Conservation (phyloP, 345 rosid species). For the Cardamine resedifolia region DNA sequence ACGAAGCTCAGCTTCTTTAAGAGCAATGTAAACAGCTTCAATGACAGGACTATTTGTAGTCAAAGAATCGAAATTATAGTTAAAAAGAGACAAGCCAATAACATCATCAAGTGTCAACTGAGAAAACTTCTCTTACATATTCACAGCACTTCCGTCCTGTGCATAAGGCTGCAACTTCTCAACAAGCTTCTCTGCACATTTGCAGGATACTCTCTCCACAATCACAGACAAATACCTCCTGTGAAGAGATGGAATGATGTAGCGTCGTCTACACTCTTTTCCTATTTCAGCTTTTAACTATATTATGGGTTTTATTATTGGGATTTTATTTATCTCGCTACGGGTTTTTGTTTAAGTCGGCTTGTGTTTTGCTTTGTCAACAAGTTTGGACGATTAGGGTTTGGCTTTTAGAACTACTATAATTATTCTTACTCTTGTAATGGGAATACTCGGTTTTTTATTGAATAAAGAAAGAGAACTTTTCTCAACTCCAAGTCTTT, state of each 20-base stretch:
- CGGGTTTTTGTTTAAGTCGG: no score
- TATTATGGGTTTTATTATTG: no score
- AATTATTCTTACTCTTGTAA: no score
- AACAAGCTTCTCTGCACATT: constrained; percentile 88
- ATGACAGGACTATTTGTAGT: constrained; percentile 83
- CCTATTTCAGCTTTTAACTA: no score
- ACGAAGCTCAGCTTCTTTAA: constrained; percentile 93
- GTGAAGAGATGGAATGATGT: constrained; percentile 97
- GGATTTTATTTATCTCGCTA: no score
- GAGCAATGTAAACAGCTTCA: constrained; percentile 86
- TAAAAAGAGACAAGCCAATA: constrained; percentile 81
- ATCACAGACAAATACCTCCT: constrained; percentile 85
- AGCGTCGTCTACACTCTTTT: no score
- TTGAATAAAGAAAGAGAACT: no score
- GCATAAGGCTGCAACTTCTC: constrained; percentile 76
- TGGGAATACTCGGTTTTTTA: no score
- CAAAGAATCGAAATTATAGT: constrained; percentile 82
- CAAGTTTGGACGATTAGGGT: no score
- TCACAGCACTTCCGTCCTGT: constrained; percentile 67
- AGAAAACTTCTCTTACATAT: constrained; percentile 90
- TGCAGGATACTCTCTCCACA: constrained; percentile 85
- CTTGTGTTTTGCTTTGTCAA: no score
- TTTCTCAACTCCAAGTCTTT: no score
- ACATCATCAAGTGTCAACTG: constrained; percentile 93
- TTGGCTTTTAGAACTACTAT: no score